Conservation (phyloP, 2,329 filamentous ascomycete species). For the Leptodontidium sp. region DNA sequence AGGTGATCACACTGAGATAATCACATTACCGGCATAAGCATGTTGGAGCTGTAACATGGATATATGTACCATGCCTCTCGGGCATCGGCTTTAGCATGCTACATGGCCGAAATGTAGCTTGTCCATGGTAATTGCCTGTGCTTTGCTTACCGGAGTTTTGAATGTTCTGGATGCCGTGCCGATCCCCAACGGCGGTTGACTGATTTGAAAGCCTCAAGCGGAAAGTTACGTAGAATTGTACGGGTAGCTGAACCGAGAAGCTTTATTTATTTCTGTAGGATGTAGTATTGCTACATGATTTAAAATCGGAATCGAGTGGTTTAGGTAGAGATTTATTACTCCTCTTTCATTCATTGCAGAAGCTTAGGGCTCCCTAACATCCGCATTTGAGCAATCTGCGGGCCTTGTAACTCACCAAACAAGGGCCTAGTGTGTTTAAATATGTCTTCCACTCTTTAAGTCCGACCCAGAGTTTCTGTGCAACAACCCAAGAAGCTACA, state of each 20-base stretch:
- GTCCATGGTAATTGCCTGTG: neutral
- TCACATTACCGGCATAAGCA: slow-evolving; percentile 8
- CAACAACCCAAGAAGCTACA: neutral
- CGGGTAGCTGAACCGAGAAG: neutral
- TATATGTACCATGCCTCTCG: neutral
- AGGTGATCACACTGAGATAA: slow-evolving; percentile 7
- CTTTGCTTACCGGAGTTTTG: neutral
- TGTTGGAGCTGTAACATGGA: neutral
- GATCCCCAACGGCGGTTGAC: neutral
- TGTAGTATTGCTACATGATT: too few species aligned
- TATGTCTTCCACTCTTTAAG: too few species aligned
- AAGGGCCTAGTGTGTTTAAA: too few species aligned
- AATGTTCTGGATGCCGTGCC: neutral
- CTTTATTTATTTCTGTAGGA: too few species aligned
- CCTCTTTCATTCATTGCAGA: too few species aligned
- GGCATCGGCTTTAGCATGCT: neutral
- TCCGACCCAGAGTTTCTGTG: neutral
- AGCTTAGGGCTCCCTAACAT: too few species aligned
- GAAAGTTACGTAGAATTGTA: neutral
- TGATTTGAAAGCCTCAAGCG: neutral
- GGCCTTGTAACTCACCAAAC: too few species aligned
- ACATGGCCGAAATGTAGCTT: neutral
- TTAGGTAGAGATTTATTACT: too few species aligned
- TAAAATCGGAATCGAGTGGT: too few species aligned
- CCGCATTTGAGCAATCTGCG: too few species aligned